These are phyloP conservation scores for Gossypium schwendimanii DNA, from an alignment of 441 rosid species.

Conservation along the genomic window DNA sequence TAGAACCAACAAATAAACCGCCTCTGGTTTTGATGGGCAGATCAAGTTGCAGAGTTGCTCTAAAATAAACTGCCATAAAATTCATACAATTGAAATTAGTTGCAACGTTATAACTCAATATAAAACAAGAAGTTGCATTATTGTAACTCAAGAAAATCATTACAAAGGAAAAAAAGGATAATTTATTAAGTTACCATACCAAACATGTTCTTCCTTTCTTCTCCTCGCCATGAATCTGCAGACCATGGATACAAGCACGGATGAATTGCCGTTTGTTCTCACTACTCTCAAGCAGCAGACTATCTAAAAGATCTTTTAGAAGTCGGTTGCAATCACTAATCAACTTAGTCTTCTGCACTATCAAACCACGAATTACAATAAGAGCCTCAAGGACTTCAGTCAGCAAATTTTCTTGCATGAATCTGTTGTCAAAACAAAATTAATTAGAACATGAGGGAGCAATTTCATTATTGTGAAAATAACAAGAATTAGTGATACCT, in stretches of 20 bases:
- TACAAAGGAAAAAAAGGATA: neutral
- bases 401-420: constrained; percentile 87
- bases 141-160: neutral
- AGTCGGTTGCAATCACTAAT: constrained; percentile 95
- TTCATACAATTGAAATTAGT: constrained; percentile 26
- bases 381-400: constrained; percentile 98
- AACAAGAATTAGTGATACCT: constrained; percentile 42
- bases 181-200: constrained; percentile 42
- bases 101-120: neutral
- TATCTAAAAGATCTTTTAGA: constrained; percentile 89
- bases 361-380: constrained; percentile 90
- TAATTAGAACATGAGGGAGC: constrained; percentile 18
- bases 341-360: constrained; percentile 98
- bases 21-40: constrained; percentile 97
- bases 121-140: constrained; percentile 10
- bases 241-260: constrained; percentile 91
- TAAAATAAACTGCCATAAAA: constrained; percentile 73
- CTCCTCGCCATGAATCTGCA: constrained; percentile 89
- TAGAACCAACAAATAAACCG: constrained; percentile 76
- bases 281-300: constrained; percentile 97
- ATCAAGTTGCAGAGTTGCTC: constrained; percentile 99
- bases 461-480: constrained; percentile 9
- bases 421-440: constrained; percentile 47
- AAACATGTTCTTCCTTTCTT: constrained; percentile 82
- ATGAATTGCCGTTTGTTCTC: constrained; percentile 95